Evolutionary conservation across 140 eudicot species (phyloP).

Genomic region (Stevia rebaudiana): DNA sequence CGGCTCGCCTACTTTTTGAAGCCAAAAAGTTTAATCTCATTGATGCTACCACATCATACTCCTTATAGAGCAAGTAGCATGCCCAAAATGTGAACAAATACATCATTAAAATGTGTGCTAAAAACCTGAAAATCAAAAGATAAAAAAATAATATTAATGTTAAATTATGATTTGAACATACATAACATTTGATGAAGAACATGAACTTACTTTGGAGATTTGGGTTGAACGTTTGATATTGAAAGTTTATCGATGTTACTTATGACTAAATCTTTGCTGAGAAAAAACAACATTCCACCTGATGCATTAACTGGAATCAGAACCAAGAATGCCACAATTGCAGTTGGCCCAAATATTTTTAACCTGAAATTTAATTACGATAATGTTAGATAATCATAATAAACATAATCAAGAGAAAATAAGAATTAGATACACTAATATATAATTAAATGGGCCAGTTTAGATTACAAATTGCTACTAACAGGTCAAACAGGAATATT

Average conservation of each 20-base stretch:
- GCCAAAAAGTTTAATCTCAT: slow-evolving; percentile 65
- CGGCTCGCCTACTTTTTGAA: slow-evolving; percentile 54
- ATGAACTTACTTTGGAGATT: slow-evolving; percentile 42
- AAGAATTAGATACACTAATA: background rate
- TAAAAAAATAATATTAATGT: too few relatives aligned
- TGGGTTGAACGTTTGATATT: slow-evolving; percentile 48
- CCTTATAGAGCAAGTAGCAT: slow-evolving; percentile 56
- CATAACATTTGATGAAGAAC: background rate
- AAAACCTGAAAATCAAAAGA: slow-evolving; percentile 37
- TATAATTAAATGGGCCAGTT: background rate
- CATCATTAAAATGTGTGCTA: slow-evolving; percentile 53
- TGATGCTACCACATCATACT: slow-evolving; percentile 42
- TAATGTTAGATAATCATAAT: too few relatives aligned
- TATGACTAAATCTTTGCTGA: slow-evolving; percentile 31
- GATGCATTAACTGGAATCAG: slow-evolving; percentile 34
- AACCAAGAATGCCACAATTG: slow-evolving; percentile 29
- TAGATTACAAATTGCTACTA: background rate
- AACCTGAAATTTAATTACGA: slow-evolving; percentile 18
- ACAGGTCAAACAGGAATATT: background rate
- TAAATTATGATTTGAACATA: too few relatives aligned
- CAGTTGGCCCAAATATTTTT: slow-evolving; percentile 28
- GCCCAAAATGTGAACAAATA: slow-evolving; percentile 62
- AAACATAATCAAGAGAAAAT: background rate
- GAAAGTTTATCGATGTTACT: slow-evolving; percentile 61
- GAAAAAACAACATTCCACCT: slow-evolving; percentile 30